Evolutionary conservation across 164 flowering plant genomes (phyloP).

Genomic region (Protea cynaroides): DNA sequence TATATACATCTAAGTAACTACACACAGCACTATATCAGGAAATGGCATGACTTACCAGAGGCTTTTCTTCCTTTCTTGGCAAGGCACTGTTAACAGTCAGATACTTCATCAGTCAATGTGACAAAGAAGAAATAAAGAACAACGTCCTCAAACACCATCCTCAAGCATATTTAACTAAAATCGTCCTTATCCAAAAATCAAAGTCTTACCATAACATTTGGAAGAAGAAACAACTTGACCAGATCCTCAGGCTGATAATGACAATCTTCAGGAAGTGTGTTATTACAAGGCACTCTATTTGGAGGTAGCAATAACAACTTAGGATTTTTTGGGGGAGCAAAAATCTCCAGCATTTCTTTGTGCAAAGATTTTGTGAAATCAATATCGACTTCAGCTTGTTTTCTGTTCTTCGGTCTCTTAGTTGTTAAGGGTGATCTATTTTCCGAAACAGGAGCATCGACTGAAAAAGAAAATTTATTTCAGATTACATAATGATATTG

Average conservation of each 20-base stretch:
- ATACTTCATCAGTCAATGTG: constrained; percentile 4
- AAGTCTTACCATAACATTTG: constrained; percentile 59
- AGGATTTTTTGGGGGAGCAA: constrained; percentile 80
- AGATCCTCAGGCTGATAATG: constrained; percentile 96
- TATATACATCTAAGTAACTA: not conserved
- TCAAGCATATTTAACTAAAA: not conserved
- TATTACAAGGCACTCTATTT: constrained; percentile 54
- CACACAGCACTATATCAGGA: not conserved
- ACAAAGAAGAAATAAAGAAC: constrained; percentile 5
- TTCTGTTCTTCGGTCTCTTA: constrained; percentile 52
- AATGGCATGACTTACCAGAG: constrained; percentile 33
- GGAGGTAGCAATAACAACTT: constrained; percentile 66
- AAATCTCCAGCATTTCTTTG: constrained; percentile 51
- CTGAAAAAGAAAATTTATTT: constrained; percentile 29
- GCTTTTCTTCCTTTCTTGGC: constrained; percentile 51
- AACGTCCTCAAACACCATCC: not conserved
- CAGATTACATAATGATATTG: not conserved
- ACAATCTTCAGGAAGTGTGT: constrained; percentile 90
- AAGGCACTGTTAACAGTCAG: constrained; percentile 57
- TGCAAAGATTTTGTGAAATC: constrained; percentile 60
- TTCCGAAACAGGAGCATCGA: constrained; percentile 33
- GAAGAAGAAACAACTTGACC: constrained; percentile 88
- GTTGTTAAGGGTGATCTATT: constrained; percentile 35
- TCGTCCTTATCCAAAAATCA: not conserved
- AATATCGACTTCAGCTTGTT: constrained; percentile 48